Base-by-base conservation (phyloP, 2,329 filamentous ascomycete species). In the Didymella arachidicola region DNA sequence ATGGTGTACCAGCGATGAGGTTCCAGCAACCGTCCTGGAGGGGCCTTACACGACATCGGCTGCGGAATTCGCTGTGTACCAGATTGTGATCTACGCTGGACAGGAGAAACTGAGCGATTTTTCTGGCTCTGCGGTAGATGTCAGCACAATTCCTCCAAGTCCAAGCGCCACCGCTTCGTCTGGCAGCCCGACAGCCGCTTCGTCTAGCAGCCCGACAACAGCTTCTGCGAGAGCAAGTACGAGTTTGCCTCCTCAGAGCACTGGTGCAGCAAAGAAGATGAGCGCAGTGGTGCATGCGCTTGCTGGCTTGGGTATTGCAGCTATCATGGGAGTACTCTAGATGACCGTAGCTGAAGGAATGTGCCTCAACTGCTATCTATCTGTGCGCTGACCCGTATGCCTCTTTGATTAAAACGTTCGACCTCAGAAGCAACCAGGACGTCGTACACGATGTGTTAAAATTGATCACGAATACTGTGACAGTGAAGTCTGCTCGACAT, bases 81-180 rank as follows among this genome's bases (percentile, higher is more conserved):
- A 59, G 25, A 47, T 59, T 46, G 49, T 59, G 7, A 43, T 59
- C 5, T 49, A 47, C 8, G 56, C 56, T 7, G 56, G 56, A 6
- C 44, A 59, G 50, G 56, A 59, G 32, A 59, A 53, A 27, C 16
- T 59, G 30, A 57, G 54, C 16, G 48, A 43, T 38, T 51, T 34
- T 19, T 57, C 54, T 4, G 26, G 46, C n/a, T 16, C 46, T 18
- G 25, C 41, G 0, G 32, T 36, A 5, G 45, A 22, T 6, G 27
- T 25, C 8, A 47, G 42, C 38, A 52, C 54, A 4, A 43, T 43
- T 43, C 14, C 22, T n/a, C 41, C 41, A 43, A 27, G 41, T 4
- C 22, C 41, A 43, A 43, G 25, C 4, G 36, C n/a, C 10, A 19
- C 42, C 41, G 25, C 14, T 12, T 45, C 53, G 2, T 26, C 38